A percentile compares a stretch with the other conserved stretches of the same genome.
These are phyloP conservation scores for Lithospermum erythrorhizon DNA, from an alignment of 257 asterid genomes.

Conservation along the genomic window DNA sequence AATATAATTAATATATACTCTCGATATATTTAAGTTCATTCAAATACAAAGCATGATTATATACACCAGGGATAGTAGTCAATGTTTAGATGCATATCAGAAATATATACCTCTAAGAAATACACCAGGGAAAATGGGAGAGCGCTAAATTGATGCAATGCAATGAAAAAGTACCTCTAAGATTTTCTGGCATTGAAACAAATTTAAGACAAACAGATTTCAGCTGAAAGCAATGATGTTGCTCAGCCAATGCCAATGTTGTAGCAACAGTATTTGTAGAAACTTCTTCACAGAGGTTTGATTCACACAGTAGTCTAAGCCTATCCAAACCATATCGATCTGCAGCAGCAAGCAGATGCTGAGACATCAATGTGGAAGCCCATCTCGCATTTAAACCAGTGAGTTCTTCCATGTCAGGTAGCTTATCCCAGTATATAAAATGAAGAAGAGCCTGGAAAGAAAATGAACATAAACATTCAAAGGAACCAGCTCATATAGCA, in stretches of 20 bases:
- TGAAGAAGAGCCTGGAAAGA: constrained; percentile 64
- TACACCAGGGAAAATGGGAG: too few species aligned
- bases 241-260: constrained; percentile 92
- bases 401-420: constrained; percentile 86
- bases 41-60: too few species aligned
- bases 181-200: constrained; percentile 75
- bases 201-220: constrained; percentile 79
- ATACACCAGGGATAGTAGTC: too few species aligned
- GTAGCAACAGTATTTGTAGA: constrained; percentile 95
- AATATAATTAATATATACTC: too few species aligned
- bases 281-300: constrained; percentile 60
- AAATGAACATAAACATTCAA: not conserved
- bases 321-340: constrained; percentile 87
- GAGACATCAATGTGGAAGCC: constrained; percentile 92
- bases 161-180: constrained; percentile 35
- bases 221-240: constrained; percentile 87
- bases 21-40: too few species aligned
- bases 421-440: constrained; percentile 75
- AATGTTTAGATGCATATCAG: too few species aligned
- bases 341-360: constrained; percentile 94
- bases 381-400: constrained; percentile 71
- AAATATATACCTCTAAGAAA: too few species aligned
- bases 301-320: constrained; percentile 84
- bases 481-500: too few species aligned
- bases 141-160: too few species aligned